Percentiles rank a stretch among this genome's conserved stretches.
Evolutionary conservation across 768 basidiomycete genomes (phyloP).

Genomic region (Collybia nuda): DNA sequence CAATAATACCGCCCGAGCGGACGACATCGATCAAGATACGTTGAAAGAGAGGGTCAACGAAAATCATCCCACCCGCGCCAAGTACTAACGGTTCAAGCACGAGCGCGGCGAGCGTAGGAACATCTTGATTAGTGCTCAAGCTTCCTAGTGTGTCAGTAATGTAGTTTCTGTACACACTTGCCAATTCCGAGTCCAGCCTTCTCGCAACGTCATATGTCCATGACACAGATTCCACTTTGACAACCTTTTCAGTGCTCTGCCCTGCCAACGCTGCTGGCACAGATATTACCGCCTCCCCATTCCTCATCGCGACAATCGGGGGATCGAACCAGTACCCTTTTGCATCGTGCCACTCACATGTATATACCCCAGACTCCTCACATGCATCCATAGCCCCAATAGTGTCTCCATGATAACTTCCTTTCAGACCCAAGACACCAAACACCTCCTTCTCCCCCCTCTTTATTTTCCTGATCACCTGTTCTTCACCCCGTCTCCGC

Average conservation of each 20-base stretch:
- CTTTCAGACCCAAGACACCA: constrained; percentile 83
- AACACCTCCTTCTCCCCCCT: constrained; percentile 46
- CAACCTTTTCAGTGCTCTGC: constrained; percentile 9
- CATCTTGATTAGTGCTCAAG: constrained; percentile 19
- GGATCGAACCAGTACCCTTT: constrained; percentile 95
- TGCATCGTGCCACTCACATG: constrained; percentile 94
- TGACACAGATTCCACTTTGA: constrained; percentile 45
- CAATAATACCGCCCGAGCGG: constrained; percentile 32
- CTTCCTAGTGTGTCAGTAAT: constrained; percentile 52
- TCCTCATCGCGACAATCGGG: constrained; percentile 69
- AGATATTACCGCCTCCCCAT: constrained; percentile 54
- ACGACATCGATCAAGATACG: constrained; percentile 81
- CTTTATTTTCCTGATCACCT: constrained; percentile 23
- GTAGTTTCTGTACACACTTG: constrained; percentile 58
- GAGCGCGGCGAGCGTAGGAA: constrained; percentile 61
- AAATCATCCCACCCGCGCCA: constrained; percentile 97
- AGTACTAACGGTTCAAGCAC: constrained; percentile 91
- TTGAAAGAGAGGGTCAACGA: constrained; percentile 97
- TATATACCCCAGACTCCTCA: constrained; percentile 80
- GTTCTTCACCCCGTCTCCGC: constrained; percentile 22
- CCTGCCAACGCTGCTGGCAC: constrained; percentile 43
- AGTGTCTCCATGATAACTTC: constrained; percentile 97
- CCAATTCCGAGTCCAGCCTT: constrained; percentile 63
- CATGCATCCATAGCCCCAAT: constrained; percentile 97
- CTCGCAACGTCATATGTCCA: constrained; percentile 69